Conservation (phyloP, 2,329 filamentous ascomycete species). For the Simplicillium sp. region DNA sequence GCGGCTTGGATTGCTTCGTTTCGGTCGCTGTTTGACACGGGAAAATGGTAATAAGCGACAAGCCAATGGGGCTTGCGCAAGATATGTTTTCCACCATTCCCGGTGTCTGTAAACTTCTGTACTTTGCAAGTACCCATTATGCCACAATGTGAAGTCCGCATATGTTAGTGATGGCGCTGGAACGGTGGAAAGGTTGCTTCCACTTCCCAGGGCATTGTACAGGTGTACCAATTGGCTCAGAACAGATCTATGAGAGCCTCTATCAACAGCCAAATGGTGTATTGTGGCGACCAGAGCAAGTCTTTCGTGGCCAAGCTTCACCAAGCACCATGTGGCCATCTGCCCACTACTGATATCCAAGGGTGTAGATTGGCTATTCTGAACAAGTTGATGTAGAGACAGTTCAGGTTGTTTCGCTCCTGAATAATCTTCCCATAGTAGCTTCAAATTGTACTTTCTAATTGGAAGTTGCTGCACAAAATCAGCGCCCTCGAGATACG, state of each 20-base stretch:
- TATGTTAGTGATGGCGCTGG: conserved; percentile 13
- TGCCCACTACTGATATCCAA: conserved; percentile 14
- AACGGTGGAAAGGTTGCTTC: conserved; percentile 11
- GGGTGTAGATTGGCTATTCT: not conserved
- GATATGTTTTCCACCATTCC: conserved; percentile 13
- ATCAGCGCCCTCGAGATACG: conserved; percentile 14
- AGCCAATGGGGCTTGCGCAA: conserved; percentile 10
- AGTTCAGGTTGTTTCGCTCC: not conserved
- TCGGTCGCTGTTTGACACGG: conserved; percentile 9
- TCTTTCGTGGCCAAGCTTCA: conserved; percentile 11
- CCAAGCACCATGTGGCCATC: conserved; percentile 11
- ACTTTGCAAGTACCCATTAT: conserved; percentile 12
- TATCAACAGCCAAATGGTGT: conserved; percentile 15
- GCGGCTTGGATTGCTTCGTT: conserved; percentile 10
- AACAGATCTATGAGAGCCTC: conserved; percentile 10
- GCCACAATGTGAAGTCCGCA: conserved; percentile 15
- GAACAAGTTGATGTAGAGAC: too few species aligned
- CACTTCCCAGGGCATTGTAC: conserved; percentile 11
- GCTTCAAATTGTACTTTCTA: conserved; percentile 1
- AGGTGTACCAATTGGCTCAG: conserved; percentile 13
- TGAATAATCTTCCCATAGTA: conserved; percentile 8
- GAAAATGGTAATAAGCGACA: conserved; percentile 15
- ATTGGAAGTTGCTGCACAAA: conserved; percentile 11
- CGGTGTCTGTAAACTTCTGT: conserved; percentile 14
- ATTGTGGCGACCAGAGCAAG: conserved; percentile 12